phyloP scores from a whole-genome alignment of 1,284 basidiomycete species.

The Gymnopus androsaceus region DNA sequence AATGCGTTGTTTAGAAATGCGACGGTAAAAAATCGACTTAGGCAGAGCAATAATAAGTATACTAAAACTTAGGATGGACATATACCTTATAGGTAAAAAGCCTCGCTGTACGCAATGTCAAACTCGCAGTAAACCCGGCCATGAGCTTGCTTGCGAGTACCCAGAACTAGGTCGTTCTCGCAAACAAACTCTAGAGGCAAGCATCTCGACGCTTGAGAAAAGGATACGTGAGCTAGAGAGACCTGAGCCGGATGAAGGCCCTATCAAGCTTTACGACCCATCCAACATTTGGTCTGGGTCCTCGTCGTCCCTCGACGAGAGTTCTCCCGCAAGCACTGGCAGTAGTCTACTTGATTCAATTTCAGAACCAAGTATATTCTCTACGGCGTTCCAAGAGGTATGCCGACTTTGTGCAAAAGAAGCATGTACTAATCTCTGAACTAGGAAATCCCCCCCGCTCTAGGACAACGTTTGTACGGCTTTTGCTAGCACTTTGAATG shows the following conservation, averaged over 20 bases:
- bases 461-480: conserved; percentile 4
- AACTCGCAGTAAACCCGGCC: neutral
- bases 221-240: conserved; percentile 13
- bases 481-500: neutral
- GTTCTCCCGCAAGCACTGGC: neutral
- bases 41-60: too few species aligned
- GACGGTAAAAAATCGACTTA: too few species aligned
- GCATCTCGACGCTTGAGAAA: conserved; percentile 9
- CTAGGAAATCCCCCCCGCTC: neutral
- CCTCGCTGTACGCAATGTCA: conserved; percentile 14
- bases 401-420: neutral
- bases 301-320: neutral
- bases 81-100: too few species aligned
- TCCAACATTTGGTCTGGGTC: neutral
- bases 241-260: conserved; percentile 1
- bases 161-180: conserved; percentile 5
- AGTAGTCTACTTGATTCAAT: conserved; percentile 1
- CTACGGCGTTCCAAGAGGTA: conserved; percentile 4
- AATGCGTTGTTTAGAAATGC: conserved; percentile 8
- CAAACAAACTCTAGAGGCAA: conserved; percentile 9
- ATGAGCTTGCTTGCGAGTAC: conserved; percentile 12
- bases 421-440: neutral
- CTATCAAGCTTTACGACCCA: conserved; percentile 12
- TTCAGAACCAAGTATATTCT: neutral
- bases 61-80: too few species aligned